phyloP scores from a whole-genome alignment of 495 filamentous ascomycete species.

The Trichocladium antarcticum region DNA sequence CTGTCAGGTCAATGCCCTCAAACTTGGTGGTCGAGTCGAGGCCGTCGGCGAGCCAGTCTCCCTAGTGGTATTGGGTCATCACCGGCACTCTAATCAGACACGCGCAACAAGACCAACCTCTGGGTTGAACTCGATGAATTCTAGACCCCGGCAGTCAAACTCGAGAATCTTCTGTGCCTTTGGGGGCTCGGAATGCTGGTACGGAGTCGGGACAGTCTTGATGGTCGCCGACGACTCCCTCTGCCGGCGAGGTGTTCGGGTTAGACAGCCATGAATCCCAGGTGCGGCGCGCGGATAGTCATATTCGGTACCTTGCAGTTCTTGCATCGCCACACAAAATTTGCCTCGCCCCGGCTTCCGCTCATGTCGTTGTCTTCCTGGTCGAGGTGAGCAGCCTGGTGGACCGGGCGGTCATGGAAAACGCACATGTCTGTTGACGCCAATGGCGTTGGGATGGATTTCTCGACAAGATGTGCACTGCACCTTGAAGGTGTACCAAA shows the following conservation, averaged over 20 bases:
- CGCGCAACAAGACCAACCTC: slow-evolving; percentile 46
- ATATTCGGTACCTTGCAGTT: slow-evolving; percentile 86
- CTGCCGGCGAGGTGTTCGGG: slow-evolving; percentile 19
- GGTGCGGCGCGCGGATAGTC: not conserved
- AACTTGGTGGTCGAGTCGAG: slow-evolving; percentile 70
- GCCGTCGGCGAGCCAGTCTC: slow-evolving; percentile 80
- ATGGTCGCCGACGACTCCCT: slow-evolving; percentile 55
- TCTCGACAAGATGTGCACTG: slow-evolving; percentile 94
- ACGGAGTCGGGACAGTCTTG: slow-evolving; percentile 56
- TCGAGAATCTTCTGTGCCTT: slow-evolving; percentile 68
- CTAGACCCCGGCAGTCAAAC: slow-evolving; percentile 86
- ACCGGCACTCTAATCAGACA: not conserved
- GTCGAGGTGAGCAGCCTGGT: not conserved
- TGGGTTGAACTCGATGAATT: slow-evolving; percentile 80
- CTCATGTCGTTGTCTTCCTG: slow-evolving; percentile 81
- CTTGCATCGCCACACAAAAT: slow-evolving; percentile 97
- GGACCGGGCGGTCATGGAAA: not conserved
- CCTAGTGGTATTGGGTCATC: slow-evolving; percentile 35
- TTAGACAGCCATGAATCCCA: not conserved
- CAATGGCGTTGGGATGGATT: slow-evolving; percentile 76
- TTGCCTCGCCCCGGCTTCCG: slow-evolving; percentile 85
- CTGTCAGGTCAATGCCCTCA: slow-evolving; percentile 61
- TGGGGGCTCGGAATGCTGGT: slow-evolving; percentile 55
- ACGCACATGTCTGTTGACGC: slow-evolving; percentile 79
- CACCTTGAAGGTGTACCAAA: slow-evolving; percentile 93